Base-by-base conservation (phyloP, 108 stramenopile genomes). In the Nitzschia putrida region DNA sequence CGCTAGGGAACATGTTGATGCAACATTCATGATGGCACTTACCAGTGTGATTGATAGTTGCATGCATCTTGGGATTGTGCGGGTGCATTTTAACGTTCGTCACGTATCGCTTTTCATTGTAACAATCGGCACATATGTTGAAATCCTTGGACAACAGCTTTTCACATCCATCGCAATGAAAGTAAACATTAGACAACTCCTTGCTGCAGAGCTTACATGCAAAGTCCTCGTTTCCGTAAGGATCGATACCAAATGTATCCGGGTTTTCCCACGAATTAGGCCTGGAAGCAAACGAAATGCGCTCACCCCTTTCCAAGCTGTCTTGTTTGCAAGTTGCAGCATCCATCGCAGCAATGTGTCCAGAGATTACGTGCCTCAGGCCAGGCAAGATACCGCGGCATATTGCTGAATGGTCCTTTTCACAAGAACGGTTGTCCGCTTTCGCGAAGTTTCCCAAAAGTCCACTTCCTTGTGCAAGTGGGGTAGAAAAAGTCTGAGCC, bases 81-180 rank as follows among this genome's bases (percentile, higher is more conserved):
- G 85, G 80, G 57, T 88, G 78, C 83, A 89, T 85, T 55, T 76
- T 75, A 8, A 79, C 63, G 12, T 50, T 59, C 8, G 11, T 24
- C 21, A 59, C 29, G 56, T 71, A 74, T 43, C 76, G 55, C 50
- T 69, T 73, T n/a, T 85, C 79, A 12, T 68, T n/a, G 29, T 93
- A 83, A 52, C 95, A 96, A 24, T 66, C 74, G 16, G 67, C 54
- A 68, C 95, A 96, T 23, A 96, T 90, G 59, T 92, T 94, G 65
- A 86, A 88, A 69, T 92, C 92, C 64, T 85, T 89, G 29, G 74
- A 73, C 9, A 96, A 77, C 10, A 96, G 72, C 18, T 79, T 68
- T 69, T 96, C 91, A 61, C 95, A 96, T 7, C 95, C 95, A 54
- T 85, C 81, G 65, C 95, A 96, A 55, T 96, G 95, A 72, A 86